phyloP scores from a whole-genome alignment of 345 rosid species.

The Abelmoschus esculentus region DNA sequence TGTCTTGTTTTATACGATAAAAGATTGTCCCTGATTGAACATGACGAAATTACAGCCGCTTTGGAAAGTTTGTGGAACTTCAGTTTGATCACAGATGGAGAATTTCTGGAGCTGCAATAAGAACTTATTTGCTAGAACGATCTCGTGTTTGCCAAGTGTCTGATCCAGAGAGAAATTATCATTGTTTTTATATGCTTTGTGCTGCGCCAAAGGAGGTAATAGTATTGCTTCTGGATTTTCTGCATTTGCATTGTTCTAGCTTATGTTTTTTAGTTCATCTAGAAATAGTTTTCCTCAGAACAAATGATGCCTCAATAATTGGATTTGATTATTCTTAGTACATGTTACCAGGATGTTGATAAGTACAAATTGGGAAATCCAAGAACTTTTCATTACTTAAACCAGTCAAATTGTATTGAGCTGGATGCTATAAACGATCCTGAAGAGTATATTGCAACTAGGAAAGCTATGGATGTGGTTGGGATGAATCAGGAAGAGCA shows the following conservation, averaged over 20 bases:
- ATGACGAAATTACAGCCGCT: slow-evolving; percentile 55
- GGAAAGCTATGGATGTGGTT: slow-evolving; percentile 91
- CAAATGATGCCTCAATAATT: not conserved
- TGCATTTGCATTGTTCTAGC: not conserved
- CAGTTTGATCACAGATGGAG: slow-evolving; percentile 79
- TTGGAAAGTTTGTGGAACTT: slow-evolving; percentile 99
- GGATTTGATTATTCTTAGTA: slow-evolving; percentile 2
- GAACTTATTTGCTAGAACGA: slow-evolving; percentile 92
- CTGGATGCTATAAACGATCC: slow-evolving; percentile 79
- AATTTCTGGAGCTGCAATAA: slow-evolving; percentile 95
- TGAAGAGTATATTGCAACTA: slow-evolving; percentile 70
- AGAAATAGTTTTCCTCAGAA: not conserved
- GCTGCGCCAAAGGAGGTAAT: slow-evolving; percentile 79
- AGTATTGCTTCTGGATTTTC: slow-evolving; percentile 5
- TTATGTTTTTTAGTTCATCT: not conserved
- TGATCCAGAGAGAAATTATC: slow-evolving; percentile 98
- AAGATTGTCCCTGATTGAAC: slow-evolving; percentile 14
- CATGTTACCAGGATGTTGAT: slow-evolving; percentile 53
- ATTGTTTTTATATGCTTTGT: slow-evolving; percentile 98
- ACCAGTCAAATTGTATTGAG: slow-evolving; percentile 79
- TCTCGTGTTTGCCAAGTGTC: slow-evolving; percentile 99
- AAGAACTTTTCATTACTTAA: slow-evolving; percentile 75
- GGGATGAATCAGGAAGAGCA: slow-evolving; percentile 81
- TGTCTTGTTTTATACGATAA: slow-evolving; percentile 14
- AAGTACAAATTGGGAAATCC: slow-evolving; percentile 76